Base-by-base conservation (phyloP, 2,329 filamentous ascomycete species). In the Biscogniauxia mediterranea region DNA sequence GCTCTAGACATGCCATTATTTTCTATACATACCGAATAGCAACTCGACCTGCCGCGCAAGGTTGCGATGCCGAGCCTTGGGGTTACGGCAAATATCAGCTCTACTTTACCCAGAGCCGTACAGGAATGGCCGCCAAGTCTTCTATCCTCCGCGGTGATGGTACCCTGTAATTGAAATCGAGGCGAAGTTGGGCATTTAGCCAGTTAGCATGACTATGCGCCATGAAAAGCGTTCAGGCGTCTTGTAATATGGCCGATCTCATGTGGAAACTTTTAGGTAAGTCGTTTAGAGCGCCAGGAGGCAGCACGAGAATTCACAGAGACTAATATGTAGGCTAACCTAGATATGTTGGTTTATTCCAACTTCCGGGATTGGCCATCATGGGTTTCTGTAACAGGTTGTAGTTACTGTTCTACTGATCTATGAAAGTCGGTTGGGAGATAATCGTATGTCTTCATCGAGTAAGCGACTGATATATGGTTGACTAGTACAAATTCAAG, bases 1-100 rank as follows among this genome's bases (percentile, higher is more conserved):
- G 11, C 23, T 54, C 15, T 52, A 26, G 25, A 54, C 26, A 4
- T 54, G 52, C n/a, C n/a, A 46, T n/a, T 46, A 46, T 2, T n/a
- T 46, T 17, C 38, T 46, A 46, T 46, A 15, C 13, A 46, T 46
- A 46, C 6, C 38, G 23, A 32, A 25, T 54, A 32, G 58, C 62
- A 61, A 50, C 17, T 55, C 17, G 55, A 66, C 63, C 60, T 71
- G 68, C 68, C 67, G 68, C 65, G 62, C 64, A 61, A 60, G 67
- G 64, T 65, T 57, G 64, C 65, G 63, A 66, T 67, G 65, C 64
- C 65, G 63, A 66, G 67, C 61, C 61, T 56, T 65, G 62, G 66
- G 68, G 64, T 69, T 42, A 58, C 63, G 65, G 68, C 68, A 68
- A 67, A 66, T 68, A 66, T 69, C 65, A 61, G 59, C 58, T 56